Percentiles rank a stretch among this genome's conserved stretches.
Conservation (phyloP, 306 rosid genomes). For the Ammopiptanthus mongolicus region DNA sequence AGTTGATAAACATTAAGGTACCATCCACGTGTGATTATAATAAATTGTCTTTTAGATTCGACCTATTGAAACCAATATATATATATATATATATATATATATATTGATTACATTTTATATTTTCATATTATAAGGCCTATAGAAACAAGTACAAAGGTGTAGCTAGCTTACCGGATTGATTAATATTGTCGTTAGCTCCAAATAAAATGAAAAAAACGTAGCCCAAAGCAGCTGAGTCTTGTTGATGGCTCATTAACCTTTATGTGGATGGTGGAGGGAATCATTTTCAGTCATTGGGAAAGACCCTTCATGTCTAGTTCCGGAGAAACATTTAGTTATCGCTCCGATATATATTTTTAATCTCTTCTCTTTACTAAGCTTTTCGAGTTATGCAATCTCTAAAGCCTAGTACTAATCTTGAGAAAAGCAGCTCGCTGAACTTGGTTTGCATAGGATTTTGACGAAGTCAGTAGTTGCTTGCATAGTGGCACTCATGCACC, state of each 20-base stretch:
- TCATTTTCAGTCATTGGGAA: constrained; percentile 50
- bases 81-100: too few relatives aligned
- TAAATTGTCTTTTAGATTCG: not conserved
- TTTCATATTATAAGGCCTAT: not conserved
- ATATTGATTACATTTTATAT: too few relatives aligned
- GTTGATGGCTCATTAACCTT: constrained; percentile 13
- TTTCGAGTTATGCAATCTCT: constrained; percentile 12
- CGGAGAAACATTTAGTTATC: constrained; percentile 40
- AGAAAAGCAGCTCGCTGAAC: constrained; percentile 11
- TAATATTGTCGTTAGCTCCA: not conserved
- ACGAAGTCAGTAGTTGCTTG: not conserved
- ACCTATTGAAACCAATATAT: not conserved
- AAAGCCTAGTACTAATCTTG: constrained; percentile 18
- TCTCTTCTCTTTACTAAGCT: not conserved
- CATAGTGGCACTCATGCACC: not conserved
- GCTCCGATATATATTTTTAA: constrained; percentile 1
- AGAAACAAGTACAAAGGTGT: not conserved
- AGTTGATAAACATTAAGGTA: not conserved
- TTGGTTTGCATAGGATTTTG: constrained; percentile 12
- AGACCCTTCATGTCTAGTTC: constrained; percentile 58
- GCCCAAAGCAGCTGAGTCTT: constrained; percentile 19
- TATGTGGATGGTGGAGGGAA: constrained; percentile 44
- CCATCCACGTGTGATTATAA: constrained; percentile 21
- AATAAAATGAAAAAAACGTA: not conserved
- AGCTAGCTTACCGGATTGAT: not conserved